These are phyloP conservation scores for Butyriboletus loyo DNA, from an alignment of 768 basidiomycete species.

Conservation along the genomic window DNA sequence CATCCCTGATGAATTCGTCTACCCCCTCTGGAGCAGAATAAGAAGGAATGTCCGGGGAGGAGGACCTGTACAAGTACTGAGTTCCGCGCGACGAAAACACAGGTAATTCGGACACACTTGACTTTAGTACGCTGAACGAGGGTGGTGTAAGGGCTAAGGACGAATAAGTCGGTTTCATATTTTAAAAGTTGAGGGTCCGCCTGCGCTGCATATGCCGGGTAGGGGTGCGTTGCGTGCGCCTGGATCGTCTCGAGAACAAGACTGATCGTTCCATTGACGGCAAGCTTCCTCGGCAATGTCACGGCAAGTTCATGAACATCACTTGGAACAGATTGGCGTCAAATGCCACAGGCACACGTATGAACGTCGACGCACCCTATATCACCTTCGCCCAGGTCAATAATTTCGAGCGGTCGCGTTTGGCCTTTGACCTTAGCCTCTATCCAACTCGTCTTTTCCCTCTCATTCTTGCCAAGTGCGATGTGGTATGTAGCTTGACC, in stretches of 20 bases:
- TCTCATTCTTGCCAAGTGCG: slow-evolving; percentile 61
- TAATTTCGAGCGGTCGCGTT: slow-evolving; percentile 46
- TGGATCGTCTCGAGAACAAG: slow-evolving; percentile 77
- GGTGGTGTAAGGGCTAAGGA: slow-evolving; percentile 82
- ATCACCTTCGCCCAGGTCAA: slow-evolving; percentile 46
- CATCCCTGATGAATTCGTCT: slow-evolving; percentile 58
- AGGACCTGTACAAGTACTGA: slow-evolving; percentile 47
- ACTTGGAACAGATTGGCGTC: slow-evolving; percentile 32
- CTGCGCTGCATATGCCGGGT: slow-evolving; percentile 72
- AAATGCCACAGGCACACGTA: slow-evolving; percentile 3
- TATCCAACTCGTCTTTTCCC: slow-evolving; percentile 67
- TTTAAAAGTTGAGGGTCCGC: slow-evolving; percentile 75
- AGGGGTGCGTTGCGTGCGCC: slow-evolving; percentile 73
- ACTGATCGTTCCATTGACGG: slow-evolving; percentile 60
- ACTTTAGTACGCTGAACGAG: slow-evolving; percentile 83
- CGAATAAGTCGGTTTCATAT: slow-evolving; percentile 73
- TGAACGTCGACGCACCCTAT: slow-evolving; percentile 45
- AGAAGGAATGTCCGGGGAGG: slow-evolving; percentile 65
- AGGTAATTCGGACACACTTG: slow-evolving; percentile 48
- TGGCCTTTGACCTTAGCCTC: slow-evolving; percentile 81
- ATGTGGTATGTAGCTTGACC: slow-evolving; percentile 64
- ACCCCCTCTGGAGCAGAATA: slow-evolving; percentile 65
- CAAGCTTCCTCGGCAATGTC: slow-evolving; percentile 57
- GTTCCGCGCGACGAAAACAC: not conserved
- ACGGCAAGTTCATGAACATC: slow-evolving; percentile 57